Evolutionary conservation across 2,329 filamentous ascomycete genomes (phyloP).

Genomic region (Microsporum ferrugineum): DNA sequence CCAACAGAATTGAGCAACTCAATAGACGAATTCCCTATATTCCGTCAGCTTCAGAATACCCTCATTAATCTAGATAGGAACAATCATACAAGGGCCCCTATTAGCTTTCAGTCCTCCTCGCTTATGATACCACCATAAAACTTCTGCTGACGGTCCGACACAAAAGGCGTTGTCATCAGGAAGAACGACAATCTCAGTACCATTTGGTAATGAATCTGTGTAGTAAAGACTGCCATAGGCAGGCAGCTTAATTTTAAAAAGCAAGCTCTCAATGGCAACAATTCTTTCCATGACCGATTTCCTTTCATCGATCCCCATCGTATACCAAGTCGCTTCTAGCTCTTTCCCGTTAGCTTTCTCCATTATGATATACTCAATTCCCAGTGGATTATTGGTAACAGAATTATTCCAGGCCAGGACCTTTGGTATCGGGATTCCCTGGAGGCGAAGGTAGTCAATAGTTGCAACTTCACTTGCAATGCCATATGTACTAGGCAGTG

Average conservation of each 20-base stretch:
- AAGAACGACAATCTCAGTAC: background rate
- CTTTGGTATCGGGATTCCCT: conserved; percentile 20
- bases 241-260: conserved; percentile 15
- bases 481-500: conserved; percentile 16
- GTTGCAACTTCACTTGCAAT: conserved; percentile 29
- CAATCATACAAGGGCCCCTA: conserved; percentile 15
- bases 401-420: conserved; percentile 17
- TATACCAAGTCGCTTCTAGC: conserved; percentile 15
- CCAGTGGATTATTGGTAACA: conserved; percentile 16
- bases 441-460: conserved; percentile 21
- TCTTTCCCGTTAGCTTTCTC: conserved; percentile 19
- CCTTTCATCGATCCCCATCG: conserved; percentile 17
- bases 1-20: conserved; percentile 7
- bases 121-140: conserved; percentile 15
- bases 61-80: background rate
- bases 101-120: conserved; percentile 9
- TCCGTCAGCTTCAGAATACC: background rate
- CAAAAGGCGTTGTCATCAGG: conserved; percentile 8
- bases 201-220: conserved; percentile 4
- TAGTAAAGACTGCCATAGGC: conserved; percentile 16
- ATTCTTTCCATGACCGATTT: conserved; percentile 15
- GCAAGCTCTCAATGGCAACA: conserved; percentile 15
- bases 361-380: conserved; percentile 25
- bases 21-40: conserved; percentile 10
- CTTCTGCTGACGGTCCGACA: conserved; percentile 14